Base-by-base conservation (phyloP, 331 rosid species). In the Acacia concinna region DNA sequence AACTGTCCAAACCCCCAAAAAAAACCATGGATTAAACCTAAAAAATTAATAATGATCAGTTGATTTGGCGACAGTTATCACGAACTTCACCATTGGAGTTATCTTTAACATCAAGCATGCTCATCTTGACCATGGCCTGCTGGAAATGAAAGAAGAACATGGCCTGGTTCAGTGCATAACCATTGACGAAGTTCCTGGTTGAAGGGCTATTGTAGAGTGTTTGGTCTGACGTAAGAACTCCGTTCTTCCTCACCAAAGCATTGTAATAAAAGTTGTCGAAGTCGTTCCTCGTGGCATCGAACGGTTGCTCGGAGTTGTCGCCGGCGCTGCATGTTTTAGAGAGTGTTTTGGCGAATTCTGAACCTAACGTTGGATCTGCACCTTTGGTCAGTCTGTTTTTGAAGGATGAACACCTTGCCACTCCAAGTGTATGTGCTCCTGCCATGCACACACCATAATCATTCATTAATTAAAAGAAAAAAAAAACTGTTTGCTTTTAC, bases 381-480 rank as follows among this genome's bases (percentile, higher is more conserved):
- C 6, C 78, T 21, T 44, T 64, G 34, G 23, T 46, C 27, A 94
- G 63, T 59, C 97, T 71, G 75, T 23, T 74, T 77, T 90, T 90
- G 88, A 94, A 94, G 0, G 93, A 85, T 2, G 86, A 31, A 79
- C 98, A 94, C 80, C 93, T 85, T 63, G 97, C 97, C 28, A 87
- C 94, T 62, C 98, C 98, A 35, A 94, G 47, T 8, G 98, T 89
- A 68, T 92, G 98, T 23, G 90, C 98, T 35, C 98, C 98, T 90
- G 63, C 73, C 47, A 66, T 11, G 52, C 34, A 68, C 2, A 62
- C 1, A 59, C 27, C 2, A 10, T 60, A 13, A 11, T 14, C 15
- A 20, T 49, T 20, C 0, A 54, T 21, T 54, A n/a, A 21, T 52
- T 2, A n/a, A n/a, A n/a, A n/a, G n/a, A 1, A 51, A 18, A 51